These are phyloP conservation scores for Oryza longistaminata DNA, from an alignment of 176 grass and related monocot species.

Conservation along the genomic window DNA sequence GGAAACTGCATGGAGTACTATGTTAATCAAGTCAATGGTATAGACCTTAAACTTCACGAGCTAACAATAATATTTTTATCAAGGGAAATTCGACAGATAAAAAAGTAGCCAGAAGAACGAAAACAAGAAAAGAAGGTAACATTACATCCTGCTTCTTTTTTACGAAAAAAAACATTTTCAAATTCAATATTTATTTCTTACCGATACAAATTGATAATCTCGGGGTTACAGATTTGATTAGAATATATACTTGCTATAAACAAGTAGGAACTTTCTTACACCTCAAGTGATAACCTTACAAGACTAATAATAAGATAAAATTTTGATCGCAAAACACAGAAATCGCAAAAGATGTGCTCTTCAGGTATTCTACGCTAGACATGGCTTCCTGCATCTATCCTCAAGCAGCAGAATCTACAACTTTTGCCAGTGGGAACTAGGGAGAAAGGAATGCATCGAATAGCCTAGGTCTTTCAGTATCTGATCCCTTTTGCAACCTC, in stretches of 20 bases:
- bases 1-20: background rate
- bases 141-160: background rate
- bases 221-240: background rate
- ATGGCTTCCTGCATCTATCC: conserved; percentile 47
- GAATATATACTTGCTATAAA: conserved; percentile 33
- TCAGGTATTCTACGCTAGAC: conserved; percentile 44
- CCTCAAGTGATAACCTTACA: conserved; percentile 36
- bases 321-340: conserved; percentile 16
- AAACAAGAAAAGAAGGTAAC: background rate
- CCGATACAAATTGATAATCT: conserved; percentile 11
- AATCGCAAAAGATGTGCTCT: conserved; percentile 30
- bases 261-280: conserved; percentile 30
- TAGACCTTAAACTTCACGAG: background rate
- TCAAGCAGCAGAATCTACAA: conserved; percentile 46
- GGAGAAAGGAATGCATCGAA: conserved; percentile 32
- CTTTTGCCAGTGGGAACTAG: conserved; percentile 20
- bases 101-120: background rate
- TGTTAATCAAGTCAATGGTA: background rate
- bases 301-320: conserved; percentile 32
- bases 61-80: background rate
- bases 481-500: conserved; percentile 85
- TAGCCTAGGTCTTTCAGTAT: conserved; percentile 52
- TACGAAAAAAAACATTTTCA: background rate
- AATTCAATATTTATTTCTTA: background rate
- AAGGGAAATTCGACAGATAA: background rate